These are phyloP conservation scores for Rhynchosporium graminicola DNA, from an alignment of 2,329 filamentous ascomycete species.

Conservation along the genomic window DNA sequence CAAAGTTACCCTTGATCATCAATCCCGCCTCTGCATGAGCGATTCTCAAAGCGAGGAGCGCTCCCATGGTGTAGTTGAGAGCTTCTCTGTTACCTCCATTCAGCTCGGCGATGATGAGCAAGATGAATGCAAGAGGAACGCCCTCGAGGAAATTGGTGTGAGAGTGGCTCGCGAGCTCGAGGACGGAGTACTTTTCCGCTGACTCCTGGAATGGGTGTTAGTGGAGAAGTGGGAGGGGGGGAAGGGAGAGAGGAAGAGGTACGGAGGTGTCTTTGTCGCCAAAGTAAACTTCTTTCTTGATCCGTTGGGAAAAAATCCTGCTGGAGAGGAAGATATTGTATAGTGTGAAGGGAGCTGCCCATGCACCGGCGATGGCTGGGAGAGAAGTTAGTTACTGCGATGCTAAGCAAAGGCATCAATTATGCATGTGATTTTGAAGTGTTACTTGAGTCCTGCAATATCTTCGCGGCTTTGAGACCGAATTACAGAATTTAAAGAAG, in stretches of 20 bases:
- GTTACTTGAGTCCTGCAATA: no score
- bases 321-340: slow-evolving; percentile 27
- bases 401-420: no score
- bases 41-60: slow-evolving; percentile 23
- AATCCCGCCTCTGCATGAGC: slow-evolving; percentile 23
- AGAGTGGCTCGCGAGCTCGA: slow-evolving; percentile 18
- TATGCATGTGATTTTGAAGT: no score
- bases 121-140: slow-evolving; percentile 53
- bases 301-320: slow-evolving; percentile 22
- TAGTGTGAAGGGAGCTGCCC: slow-evolving; percentile 26
- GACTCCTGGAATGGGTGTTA: neutral
- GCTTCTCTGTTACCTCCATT: slow-evolving; percentile 25
- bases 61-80: slow-evolving; percentile 23
- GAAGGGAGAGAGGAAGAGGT: neutral
- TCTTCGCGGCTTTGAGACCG: no score
- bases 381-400: neutral
- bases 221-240: neutral
- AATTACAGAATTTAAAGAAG: no score
- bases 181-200: neutral
- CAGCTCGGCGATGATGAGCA: slow-evolving; percentile 50
- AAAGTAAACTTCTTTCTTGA: slow-evolving; percentile 22
- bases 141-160: slow-evolving; percentile 30
- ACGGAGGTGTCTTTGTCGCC: slow-evolving; percentile 21
- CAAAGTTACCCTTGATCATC: slow-evolving; percentile 23
- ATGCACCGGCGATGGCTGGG: slow-evolving; percentile 26